Evolutionary conservation across 768 basidiomycete species (phyloP), one percentile per base, ranked within the genome.

Genomic region (Suillus subluteus): DNA sequence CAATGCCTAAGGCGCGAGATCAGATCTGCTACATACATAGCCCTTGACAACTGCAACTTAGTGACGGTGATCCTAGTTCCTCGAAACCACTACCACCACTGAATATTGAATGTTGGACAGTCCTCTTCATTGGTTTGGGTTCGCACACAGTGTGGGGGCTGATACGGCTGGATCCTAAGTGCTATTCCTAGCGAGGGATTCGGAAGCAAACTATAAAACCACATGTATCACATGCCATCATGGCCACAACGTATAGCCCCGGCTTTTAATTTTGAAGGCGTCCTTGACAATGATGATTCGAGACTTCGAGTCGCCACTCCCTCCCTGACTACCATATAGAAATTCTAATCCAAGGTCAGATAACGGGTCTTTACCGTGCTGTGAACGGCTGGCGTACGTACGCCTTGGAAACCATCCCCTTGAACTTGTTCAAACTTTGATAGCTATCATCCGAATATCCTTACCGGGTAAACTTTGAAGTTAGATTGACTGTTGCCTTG

Each of bases 201-300:
- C 15, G 26, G 26, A 55, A 32, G 18, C 9, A 55, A 37, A 56
- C 35, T 37, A 56, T 56, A 37, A 37, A 55, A n/a, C 35, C 55
- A 37, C 55, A 56, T 56, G 55, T 56, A 56, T 37, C 55, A 56
- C 55, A 56, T 56, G 55, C 55, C 21, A 21, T 35, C 35, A 55
- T 35, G 54, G 26, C 26, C 15, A 55, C 54, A 55, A 55, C 30
- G 21, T 55, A 55, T 32, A 13, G 32, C 21, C n/a, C 55, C 55
- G 55, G 55, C 37, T 56, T 56, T 56, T 56, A 56, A 56, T 56
- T 37, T 35, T 56, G 21, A n/a, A 2, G 21, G 55, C 12, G 12
- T 37, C 32, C 54, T 55, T 32, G 54, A 30, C 54, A 30, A 55
- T 55, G 30, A 23, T 48, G 11, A 8, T 50, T 50, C n/a, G 12